These are phyloP conservation scores for Zygosaccharomyces pseudobailii DNA, from an alignment of 1,139 yeast genomes.

Conservation along the genomic window DNA sequence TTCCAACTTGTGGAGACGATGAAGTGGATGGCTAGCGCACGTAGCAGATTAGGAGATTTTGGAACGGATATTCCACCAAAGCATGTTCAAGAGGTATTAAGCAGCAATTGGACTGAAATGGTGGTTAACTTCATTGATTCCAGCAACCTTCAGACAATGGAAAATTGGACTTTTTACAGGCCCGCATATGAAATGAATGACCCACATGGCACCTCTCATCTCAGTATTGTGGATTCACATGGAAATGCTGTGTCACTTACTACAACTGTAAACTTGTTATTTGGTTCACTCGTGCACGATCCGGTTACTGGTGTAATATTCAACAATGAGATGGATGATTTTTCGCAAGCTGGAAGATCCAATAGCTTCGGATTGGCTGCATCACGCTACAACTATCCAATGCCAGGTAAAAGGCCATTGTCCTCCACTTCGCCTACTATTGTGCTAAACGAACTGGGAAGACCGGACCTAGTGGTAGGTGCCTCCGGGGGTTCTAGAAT, in stretches of 20 bases:
- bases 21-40: slow-evolving; percentile 89
- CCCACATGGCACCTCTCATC: slow-evolving; percentile 86
- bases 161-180: slow-evolving; percentile 64
- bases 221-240: slow-evolving; percentile 63
- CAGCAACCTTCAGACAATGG: slow-evolving; percentile 41
- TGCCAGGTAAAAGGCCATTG: slow-evolving; percentile 75
- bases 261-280: slow-evolving; percentile 80
- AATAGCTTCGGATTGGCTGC: slow-evolving; percentile 83
- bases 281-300: slow-evolving; percentile 82
- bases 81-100: slow-evolving; percentile 36
- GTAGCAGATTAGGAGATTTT: slow-evolving; percentile 76
- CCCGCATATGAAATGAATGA: slow-evolving; percentile 73
- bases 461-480: slow-evolving; percentile 69
- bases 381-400: slow-evolving; percentile 69
- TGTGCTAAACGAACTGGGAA: slow-evolving; percentile 46
- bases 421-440: slow-evolving; percentile 81
- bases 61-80: slow-evolving; percentile 31
- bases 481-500: slow-evolving; percentile 95
- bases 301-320: slow-evolving; percentile 74
- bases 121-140: slow-evolving; percentile 41
- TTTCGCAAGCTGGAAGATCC: slow-evolving; percentile 62
- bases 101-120: slow-evolving; percentile 51
- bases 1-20: slow-evolving; percentile 77
- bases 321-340: slow-evolving; percentile 95
- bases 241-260: slow-evolving; percentile 81